Conservation (phyloP, 257 asterid species). For the Cordia subcordata region DNA sequence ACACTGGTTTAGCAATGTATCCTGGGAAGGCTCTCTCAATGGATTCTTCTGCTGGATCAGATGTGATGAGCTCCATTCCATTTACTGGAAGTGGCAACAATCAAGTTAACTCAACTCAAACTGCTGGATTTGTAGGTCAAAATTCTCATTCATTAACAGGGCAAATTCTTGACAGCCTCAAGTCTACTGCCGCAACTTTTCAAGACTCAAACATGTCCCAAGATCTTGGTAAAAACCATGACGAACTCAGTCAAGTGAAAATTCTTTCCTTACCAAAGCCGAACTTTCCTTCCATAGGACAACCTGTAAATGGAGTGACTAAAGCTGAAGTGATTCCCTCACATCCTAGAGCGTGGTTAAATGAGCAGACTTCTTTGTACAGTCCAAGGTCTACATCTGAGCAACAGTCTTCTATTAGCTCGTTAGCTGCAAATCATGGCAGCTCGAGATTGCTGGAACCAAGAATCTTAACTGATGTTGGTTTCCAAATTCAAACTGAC, state of each 20-base stretch:
- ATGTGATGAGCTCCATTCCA: slow-evolving; percentile 17
- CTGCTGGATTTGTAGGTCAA: slow-evolving; percentile 20
- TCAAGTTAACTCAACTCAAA: slow-evolving; percentile 18
- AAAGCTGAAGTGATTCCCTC: slow-evolving; percentile 63
- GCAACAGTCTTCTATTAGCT: slow-evolving; percentile 24
- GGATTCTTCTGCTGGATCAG: slow-evolving; percentile 29
- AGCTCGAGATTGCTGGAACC: slow-evolving; percentile 24
- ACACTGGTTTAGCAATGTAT: slow-evolving; percentile 33
- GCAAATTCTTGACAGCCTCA: slow-evolving; percentile 26
- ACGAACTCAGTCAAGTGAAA: slow-evolving; percentile 18
- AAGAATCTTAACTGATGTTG: slow-evolving; percentile 12
- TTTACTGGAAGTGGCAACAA: slow-evolving; percentile 25
- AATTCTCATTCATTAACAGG: slow-evolving; percentile 25
- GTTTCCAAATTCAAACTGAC: slow-evolving; percentile 15
- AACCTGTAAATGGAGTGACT: slow-evolving; percentile 25
- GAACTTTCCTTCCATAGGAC: slow-evolving; percentile 22
- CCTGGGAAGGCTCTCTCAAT: slow-evolving; percentile 24
- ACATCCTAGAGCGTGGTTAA: slow-evolving; percentile 48
- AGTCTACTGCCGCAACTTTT: slow-evolving; percentile 25
- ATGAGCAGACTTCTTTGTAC: slow-evolving; percentile 30
- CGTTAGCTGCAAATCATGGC: slow-evolving; percentile 16
- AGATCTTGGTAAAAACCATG: slow-evolving; percentile 7
- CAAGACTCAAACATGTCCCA: slow-evolving; percentile 18
- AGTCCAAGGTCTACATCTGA: slow-evolving; percentile 20
- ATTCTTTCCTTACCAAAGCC: slow-evolving; percentile 14